Evolutionary conservation across 1,139 yeast species (phyloP).

Genomic region (Suhomyces atakaporum): DNA sequence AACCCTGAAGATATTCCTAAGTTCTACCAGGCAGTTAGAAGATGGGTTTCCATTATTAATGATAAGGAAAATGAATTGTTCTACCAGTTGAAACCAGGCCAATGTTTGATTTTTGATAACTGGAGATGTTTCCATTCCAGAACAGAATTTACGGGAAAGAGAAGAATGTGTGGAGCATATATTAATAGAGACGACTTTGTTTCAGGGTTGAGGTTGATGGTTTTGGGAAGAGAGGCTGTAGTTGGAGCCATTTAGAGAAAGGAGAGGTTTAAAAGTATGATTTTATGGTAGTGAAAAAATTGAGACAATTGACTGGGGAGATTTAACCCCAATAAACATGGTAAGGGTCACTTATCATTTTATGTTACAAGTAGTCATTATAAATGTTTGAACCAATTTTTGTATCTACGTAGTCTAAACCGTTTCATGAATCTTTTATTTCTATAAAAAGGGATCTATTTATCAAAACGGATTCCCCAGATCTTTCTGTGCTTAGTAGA

Average conservation of each 20-base stretch:
- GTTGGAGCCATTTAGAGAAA: constrained; percentile 35
- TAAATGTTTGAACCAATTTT: no score
- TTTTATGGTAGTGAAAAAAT: no score
- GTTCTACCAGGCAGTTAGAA: constrained; percentile 61
- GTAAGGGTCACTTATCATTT: no score
- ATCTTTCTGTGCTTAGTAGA: no score
- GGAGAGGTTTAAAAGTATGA: no score
- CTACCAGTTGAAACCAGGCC: constrained; percentile 66
- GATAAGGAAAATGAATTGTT: constrained; percentile 55
- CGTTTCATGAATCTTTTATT: no score
- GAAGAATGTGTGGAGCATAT: constrained; percentile 80
- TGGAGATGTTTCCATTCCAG: constrained; percentile 79
- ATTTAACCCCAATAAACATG: no score
- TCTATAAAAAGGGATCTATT: no score
- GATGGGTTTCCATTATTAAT: constrained; percentile 59
- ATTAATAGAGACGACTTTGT: constrained; percentile 70
- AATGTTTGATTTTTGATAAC: constrained; percentile 69
- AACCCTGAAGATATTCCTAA: constrained; percentile 55
- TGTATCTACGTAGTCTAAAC: no score
- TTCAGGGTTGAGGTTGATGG: constrained; percentile 54
- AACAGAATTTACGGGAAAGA: constrained; percentile 66
- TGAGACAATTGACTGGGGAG: no score
- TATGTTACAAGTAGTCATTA: no score
- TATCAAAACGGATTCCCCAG: no score
- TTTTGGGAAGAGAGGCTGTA: constrained; percentile 53